Percentiles rank a stretch among this genome's conserved stretches.
phyloP scores from a whole-genome alignment of 192 early-diverging fungal genomes.

The Coemansia sp. region DNA sequence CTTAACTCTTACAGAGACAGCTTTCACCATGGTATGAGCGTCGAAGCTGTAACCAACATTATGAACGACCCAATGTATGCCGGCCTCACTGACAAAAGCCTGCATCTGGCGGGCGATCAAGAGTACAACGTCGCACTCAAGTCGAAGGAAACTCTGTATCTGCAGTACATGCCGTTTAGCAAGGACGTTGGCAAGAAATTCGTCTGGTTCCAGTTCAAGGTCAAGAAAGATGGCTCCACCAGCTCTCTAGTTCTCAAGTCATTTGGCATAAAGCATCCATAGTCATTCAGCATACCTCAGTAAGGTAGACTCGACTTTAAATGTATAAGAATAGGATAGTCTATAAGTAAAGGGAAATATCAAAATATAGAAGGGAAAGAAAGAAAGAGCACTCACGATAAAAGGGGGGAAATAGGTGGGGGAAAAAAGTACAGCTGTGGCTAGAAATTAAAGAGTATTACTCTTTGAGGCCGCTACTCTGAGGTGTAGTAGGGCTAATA shows the following conservation, averaged over 20 bases:
- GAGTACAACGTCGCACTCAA: neutral
- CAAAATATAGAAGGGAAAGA: neutral
- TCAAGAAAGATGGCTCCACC: neutral
- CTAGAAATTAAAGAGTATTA: neutral
- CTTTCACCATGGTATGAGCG: neutral
- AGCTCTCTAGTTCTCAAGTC: neutral
- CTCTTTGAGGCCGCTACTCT: constrained; percentile 22
- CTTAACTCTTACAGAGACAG: neutral
- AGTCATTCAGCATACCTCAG: neutral
- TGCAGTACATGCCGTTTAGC: neutral
- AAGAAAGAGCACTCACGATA: neutral
- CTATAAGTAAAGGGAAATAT: neutral
- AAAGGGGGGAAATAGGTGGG: neutral
- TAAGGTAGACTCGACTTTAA: neutral
- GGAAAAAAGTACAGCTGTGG: neutral
- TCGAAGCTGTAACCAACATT: neutral
- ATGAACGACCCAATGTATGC: neutral
- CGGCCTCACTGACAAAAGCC: neutral
- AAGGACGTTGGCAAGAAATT: neutral
- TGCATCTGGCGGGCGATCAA: neutral
- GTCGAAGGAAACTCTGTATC: neutral
- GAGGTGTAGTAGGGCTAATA: constrained; percentile 28
- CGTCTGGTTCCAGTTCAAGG: neutral
- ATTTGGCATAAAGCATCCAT: neutral
- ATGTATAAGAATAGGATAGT: neutral